Evolutionary conservation across 2,329 filamentous ascomycete genomes (phyloP).

Genomic region (Chaetomium globosum): DNA sequence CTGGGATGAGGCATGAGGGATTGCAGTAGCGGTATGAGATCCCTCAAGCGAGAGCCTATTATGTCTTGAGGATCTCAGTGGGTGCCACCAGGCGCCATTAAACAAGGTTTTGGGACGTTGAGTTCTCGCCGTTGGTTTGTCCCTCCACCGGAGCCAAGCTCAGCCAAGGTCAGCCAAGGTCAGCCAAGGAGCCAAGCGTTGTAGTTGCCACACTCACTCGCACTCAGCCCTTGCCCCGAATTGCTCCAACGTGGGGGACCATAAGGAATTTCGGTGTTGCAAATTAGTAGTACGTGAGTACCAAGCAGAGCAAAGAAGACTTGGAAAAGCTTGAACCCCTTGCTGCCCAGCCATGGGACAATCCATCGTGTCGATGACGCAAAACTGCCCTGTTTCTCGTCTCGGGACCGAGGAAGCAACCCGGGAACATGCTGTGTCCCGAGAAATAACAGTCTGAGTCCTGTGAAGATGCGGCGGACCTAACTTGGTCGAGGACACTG

Average conservation of each 20-base stretch:
- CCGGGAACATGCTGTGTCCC: too few relatives aligned
- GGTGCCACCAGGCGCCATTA: background rate
- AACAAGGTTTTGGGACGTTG: background rate
- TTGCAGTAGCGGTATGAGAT: background rate
- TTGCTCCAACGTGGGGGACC: background rate
- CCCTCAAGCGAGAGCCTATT: background rate
- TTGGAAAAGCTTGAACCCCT: background rate
- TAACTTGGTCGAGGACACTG: too few relatives aligned
- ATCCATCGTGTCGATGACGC: background rate
- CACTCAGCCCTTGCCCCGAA: background rate
- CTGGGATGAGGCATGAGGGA: conserved; percentile 1
- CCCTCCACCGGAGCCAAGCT: background rate
- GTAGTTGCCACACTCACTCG: background rate
- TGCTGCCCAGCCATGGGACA: background rate
- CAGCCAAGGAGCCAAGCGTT: background rate
- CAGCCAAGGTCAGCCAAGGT: background rate
- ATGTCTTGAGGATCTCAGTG: background rate
- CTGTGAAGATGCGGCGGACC: too few relatives aligned
- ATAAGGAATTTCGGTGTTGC: background rate
- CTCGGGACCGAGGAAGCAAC: too few relatives aligned
- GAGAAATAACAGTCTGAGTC: too few relatives aligned
- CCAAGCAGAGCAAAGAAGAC: background rate
- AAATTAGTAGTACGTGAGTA: background rate
- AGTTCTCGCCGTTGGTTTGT: background rate
- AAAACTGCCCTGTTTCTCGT: background rate